A percentile compares a stretch with the other conserved stretches of the same genome.
phyloP scores from a whole-genome alignment of 208 protist genomes.

The Crithidia mellificae region DNA sequence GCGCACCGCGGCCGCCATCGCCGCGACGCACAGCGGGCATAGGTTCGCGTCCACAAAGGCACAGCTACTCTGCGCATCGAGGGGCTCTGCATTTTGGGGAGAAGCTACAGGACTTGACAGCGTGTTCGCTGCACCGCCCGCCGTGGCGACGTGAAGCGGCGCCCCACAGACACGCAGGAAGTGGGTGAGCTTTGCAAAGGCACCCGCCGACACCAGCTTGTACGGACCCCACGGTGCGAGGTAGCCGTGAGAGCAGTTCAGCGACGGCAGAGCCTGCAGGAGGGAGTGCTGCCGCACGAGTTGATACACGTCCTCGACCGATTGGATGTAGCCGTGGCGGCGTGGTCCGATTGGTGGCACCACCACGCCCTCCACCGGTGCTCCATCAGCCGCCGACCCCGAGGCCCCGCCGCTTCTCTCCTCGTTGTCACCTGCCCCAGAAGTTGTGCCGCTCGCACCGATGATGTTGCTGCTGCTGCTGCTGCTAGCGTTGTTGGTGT shows the following conservation, averaged over 20 bases:
- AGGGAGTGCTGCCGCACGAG: constrained; percentile 24
- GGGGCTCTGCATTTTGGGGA: too few relatives aligned
- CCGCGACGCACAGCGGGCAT: constrained; percentile 50
- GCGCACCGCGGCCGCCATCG: constrained; percentile 43
- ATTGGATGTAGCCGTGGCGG: constrained; percentile 20
- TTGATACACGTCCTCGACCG: constrained; percentile 13
- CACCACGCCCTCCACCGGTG: constrained; percentile 6
- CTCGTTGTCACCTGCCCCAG: background rate
- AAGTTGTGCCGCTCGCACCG: background rate
- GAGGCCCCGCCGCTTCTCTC: background rate
- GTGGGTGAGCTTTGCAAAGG: constrained; percentile 17
- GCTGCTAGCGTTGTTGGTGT: background rate
- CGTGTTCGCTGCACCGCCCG: too few relatives aligned
- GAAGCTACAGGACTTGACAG: too few relatives aligned
- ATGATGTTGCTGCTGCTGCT: background rate
- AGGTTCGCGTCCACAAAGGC: constrained; percentile 33
- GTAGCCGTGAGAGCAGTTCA: constrained; percentile 44
- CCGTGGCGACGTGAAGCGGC: constrained; percentile 3
- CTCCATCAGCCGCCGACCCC: background rate
- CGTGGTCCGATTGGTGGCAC: constrained; percentile 1
- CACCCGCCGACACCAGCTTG: constrained; percentile 46
- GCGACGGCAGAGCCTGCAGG: constrained; percentile 24
- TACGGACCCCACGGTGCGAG: constrained; percentile 55
- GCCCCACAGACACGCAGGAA: constrained; percentile 29
- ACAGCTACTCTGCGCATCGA: constrained; percentile 9